Base-by-base conservation (phyloP, 2,329 filamentous ascomycete species). In the Phyllachora maydis region DNA sequence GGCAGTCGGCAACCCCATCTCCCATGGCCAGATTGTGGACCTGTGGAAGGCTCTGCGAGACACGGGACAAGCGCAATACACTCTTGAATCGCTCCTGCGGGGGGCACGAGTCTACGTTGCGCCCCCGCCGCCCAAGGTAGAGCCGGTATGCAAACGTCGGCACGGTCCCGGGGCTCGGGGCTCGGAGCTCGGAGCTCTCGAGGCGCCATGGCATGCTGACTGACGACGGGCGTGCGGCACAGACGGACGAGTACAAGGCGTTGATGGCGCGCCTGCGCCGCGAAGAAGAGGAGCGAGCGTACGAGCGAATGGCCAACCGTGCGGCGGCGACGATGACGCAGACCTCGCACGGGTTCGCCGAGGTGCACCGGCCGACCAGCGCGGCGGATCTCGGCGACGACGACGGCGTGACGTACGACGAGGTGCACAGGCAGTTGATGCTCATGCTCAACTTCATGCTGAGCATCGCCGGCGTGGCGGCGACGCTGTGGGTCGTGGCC, bases 361-460 rank as follows among this genome's bases (percentile, higher is more conserved):
- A 53, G 30, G 57, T 54, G 17, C 61, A 65, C 32, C 50, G 47
- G 6, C 56, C 56, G 0, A 49, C 42, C 13, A 54, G 43, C 19
- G 41, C 47, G 11, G 46, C 48, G 14, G 61, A 61, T 28, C 38
- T 53, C 5, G 50, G 47, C 33, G n/a, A n/a, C n/a, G 57, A 59
- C 27, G 52, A 65, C 32, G 74, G 79, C 30, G 50, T 75, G 3
- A 71, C 68, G 3, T 71, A 70, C 32, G 60, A 64, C 17, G 77
- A 88, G 29, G 57, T 88, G 2, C 74, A 85, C 41, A 60, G 76
- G n/a, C 79, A 88, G 38, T 51, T 88, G 27, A 70, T 76, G 19
- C 56, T 95, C 6, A 81, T 95, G 24, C 59, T 91, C 37, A 98
- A 95, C 44, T 81, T 95, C 23, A 51, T 93, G 18, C 58, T 92